Percentiles rank a stretch among this genome's conserved stretches.
These are phyloP conservation scores for Kalanchoe fedtschenkoi DNA, from an alignment of 164 flowering plant genomes.

Conservation along the genomic window DNA sequence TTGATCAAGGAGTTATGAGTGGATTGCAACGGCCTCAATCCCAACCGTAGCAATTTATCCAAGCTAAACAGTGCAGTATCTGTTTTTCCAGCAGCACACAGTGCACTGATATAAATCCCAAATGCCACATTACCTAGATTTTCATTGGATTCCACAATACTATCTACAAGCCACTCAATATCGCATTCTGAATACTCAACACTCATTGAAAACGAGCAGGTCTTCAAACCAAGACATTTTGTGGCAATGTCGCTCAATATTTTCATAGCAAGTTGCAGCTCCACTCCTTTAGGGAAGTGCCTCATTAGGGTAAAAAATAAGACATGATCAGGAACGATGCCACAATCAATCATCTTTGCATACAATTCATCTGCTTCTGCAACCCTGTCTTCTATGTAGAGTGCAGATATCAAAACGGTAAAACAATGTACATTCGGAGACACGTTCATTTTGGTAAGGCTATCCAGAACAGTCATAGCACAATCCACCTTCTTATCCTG, in stretches of 20 bases:
- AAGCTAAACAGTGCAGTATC: slow-evolving; percentile 29
- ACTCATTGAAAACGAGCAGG: slow-evolving; percentile 11
- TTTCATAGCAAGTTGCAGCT: slow-evolving; percentile 24
- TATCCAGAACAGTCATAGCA: slow-evolving; percentile 26
- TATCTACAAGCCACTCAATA: slow-evolving; percentile 29
- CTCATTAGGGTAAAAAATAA: slow-evolving; percentile 25
- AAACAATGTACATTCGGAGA: slow-evolving; percentile 39
- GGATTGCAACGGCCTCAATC: slow-evolving; percentile 31
- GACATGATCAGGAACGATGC: slow-evolving; percentile 45
- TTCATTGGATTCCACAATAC: slow-evolving; percentile 19
- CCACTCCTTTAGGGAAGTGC: slow-evolving; percentile 28
- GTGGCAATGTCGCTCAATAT: slow-evolving; percentile 25
- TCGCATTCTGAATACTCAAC: slow-evolving; percentile 17
- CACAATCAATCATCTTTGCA: slow-evolving; percentile 27
- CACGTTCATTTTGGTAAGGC: slow-evolving; percentile 18
- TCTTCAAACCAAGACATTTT: slow-evolving; percentile 25
- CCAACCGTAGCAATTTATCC: slow-evolving; percentile 30
- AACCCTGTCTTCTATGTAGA: slow-evolving; percentile 26
- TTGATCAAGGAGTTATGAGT: slow-evolving; percentile 54
- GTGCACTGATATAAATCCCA: slow-evolving; percentile 32
- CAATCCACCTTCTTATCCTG: slow-evolving; percentile 32
- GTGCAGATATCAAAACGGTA: slow-evolving; percentile 33
- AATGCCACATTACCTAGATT: slow-evolving; percentile 27
- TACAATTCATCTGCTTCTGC: slow-evolving; percentile 25
- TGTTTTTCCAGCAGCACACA: slow-evolving; percentile 30